Percentiles rank a stretch among this genome's conserved stretches.
Evolutionary conservation across 371 early-diverging fungal species (phyloP).

Genomic region (Mortierella sp.): DNA sequence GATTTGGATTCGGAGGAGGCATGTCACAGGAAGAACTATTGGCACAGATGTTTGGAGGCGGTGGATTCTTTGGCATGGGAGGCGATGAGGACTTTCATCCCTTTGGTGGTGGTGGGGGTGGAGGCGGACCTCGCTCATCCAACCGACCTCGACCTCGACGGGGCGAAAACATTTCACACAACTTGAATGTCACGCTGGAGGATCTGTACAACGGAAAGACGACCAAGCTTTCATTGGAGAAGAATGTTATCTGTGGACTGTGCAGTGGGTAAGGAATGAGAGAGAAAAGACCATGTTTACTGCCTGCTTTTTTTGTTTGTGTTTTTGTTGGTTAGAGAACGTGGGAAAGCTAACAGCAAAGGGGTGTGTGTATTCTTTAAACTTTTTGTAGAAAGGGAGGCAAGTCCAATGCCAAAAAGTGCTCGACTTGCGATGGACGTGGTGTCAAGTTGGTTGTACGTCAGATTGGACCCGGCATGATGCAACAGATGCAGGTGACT

Average conservation of each 20-base stretch:
- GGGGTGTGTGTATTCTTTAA: neutral
- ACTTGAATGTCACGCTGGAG: constrained; percentile 83
- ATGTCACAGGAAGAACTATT: constrained; percentile 87
- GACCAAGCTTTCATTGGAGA: constrained; percentile 81
- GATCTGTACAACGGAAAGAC: constrained; percentile 92
- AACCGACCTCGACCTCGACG: constrained; percentile 80
- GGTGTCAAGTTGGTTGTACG: constrained; percentile 90
- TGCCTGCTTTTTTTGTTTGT: too few relatives aligned
- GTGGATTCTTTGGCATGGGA: constrained; percentile 55
- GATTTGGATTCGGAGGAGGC: constrained; percentile 57
- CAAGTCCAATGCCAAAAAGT: constrained; percentile 78
- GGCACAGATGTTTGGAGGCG: constrained; percentile 86
- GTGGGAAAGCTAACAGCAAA: neutral
- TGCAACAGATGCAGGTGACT: constrained; percentile 96
- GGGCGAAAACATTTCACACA: constrained; percentile 81
- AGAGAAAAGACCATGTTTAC: neutral
- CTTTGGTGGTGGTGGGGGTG: constrained; percentile 52
- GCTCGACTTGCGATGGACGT: constrained; percentile 88
- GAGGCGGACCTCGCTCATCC: too few relatives aligned
- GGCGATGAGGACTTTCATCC: constrained; percentile 68
- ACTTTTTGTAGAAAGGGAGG: constrained; percentile 75
- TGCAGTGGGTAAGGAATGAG: constrained; percentile 59
- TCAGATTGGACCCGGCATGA: constrained; percentile 94
- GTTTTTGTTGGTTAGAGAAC: neutral
- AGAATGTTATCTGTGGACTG: constrained; percentile 81